Conservation (phyloP, 805 yeast species). For the Wickerhamomyces kurtzmanii region DNA sequence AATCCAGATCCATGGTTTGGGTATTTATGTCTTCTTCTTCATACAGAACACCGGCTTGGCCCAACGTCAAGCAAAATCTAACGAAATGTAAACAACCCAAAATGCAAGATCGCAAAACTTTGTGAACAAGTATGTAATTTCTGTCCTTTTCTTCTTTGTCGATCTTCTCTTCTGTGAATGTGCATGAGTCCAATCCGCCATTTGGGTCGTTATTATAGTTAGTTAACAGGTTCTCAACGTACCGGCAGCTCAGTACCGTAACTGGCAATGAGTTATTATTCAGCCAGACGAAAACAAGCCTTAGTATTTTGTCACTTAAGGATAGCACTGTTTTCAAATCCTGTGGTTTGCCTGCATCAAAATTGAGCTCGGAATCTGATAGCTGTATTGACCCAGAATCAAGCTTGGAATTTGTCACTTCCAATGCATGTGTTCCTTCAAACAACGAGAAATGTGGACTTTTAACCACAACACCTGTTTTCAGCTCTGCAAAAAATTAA, state of each 20-base stretch:
- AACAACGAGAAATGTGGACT: conserved; percentile 53
- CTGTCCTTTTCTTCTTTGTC: conserved; percentile 1
- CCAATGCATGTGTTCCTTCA: conserved; percentile 86
- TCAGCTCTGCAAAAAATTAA: too few relatives aligned
- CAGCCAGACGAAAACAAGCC: conserved; percentile 63
- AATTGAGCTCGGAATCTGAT: conserved; percentile 31
- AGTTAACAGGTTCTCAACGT: conserved; percentile 49
- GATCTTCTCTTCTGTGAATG: conserved; percentile 4
- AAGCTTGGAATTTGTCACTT: conserved; percentile 56
- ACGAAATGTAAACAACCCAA: conserved; percentile 47
- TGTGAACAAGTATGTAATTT: conserved; percentile 27
- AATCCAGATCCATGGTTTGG: conserved; percentile 46
- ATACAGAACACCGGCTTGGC: conserved; percentile 47
- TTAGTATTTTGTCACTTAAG: conserved; percentile 42
- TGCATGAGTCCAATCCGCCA: conserved; percentile 6
- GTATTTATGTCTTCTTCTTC: conserved; percentile 74
- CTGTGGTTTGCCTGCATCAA: conserved; percentile 31
- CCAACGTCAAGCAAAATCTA: conserved; percentile 33
- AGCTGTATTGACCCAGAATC: conserved; percentile 68
- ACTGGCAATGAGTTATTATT: conserved; percentile 66
- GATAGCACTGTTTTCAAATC: conserved; percentile 33
- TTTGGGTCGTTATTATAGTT: conserved; percentile 22
- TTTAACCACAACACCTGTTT: conserved; percentile 48
- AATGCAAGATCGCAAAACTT: conserved; percentile 39
- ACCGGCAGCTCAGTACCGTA: conserved; percentile 67